Percentiles rank a stretch among this genome's conserved stretches.
Conservation (phyloP, 2,329 filamentous ascomycete species). For the Colletotrichum cuscutae region DNA sequence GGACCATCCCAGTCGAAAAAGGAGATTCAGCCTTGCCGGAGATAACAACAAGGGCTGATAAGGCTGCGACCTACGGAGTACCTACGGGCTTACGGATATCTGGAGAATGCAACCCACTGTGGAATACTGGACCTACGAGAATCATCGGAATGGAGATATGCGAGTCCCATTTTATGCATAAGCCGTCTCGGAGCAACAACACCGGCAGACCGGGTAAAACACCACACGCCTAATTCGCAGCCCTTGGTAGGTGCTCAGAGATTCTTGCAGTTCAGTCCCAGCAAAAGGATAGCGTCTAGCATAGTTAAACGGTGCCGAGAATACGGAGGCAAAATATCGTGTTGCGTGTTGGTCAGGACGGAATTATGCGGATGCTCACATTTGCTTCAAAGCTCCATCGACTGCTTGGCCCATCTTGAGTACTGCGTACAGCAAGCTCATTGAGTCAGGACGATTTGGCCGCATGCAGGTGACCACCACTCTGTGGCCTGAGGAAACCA, state of each 20-base stretch:
- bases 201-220: neutral
- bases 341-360: neutral
- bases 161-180: neutral
- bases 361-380: conserved; percentile 1
- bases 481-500: conserved; percentile 2
- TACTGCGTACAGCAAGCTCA: neutral
- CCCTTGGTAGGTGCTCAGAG: neutral
- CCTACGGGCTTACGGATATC: neutral
- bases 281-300: neutral
- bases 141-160: neutral
- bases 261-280: neutral
- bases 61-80: neutral
- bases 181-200: neutral
- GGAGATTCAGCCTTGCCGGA: conserved; percentile 27
- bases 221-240: neutral
- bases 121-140: neutral
- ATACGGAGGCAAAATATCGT: neutral
- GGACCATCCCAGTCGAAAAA: conserved; percentile 13
- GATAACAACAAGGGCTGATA: neutral
- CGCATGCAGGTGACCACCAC: conserved; percentile 9
- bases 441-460: neutral
- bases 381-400: neutral
- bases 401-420: neutral
- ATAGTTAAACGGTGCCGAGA: neutral
- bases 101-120: neutral